Conservation (phyloP, 495 filamentous ascomycete genomes). For the Penicillium goetzii region DNA sequence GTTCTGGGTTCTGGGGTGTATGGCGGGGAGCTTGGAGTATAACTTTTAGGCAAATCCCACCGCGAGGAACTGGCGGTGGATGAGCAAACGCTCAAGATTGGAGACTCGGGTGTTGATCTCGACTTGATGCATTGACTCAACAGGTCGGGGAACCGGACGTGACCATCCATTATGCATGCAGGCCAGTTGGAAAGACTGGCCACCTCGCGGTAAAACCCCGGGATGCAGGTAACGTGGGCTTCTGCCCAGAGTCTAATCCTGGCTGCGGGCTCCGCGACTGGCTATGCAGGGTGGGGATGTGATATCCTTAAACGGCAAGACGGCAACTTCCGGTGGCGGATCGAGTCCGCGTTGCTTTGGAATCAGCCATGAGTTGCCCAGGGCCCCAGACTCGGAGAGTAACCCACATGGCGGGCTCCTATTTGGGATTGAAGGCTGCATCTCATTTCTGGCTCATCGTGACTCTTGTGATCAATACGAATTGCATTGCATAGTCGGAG, state of each 20-base stretch:
- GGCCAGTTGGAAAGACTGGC: not conserved
- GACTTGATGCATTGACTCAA: not conserved
- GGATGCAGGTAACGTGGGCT: not conserved
- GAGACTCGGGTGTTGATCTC: not conserved
- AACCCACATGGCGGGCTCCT: conserved; percentile 1
- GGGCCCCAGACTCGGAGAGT: not conserved
- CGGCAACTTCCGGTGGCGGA: conserved; percentile 12
- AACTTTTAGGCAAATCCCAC: not conserved
- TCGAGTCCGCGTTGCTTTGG: conserved; percentile 6
- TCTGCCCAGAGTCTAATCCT: not conserved
- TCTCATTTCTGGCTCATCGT: not conserved
- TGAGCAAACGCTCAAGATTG: not conserved
- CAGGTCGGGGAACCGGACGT: not conserved
- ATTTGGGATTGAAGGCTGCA: not conserved
- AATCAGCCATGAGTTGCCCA: not conserved
- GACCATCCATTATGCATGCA: not conserved
- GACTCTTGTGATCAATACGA: not conserved
- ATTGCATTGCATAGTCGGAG: not conserved
- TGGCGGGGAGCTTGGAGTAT: not conserved
- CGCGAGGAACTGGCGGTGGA: conserved; percentile 2
- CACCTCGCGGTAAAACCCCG: conserved; percentile 12
- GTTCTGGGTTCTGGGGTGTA: not conserved
- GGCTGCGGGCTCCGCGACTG: not conserved
- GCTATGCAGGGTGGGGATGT: not conserved
- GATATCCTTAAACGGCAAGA: conserved; percentile 4